Base-by-base conservation (phyloP, 2,329 filamentous ascomycete genomes). In the Botrytis fragariae region DNA sequence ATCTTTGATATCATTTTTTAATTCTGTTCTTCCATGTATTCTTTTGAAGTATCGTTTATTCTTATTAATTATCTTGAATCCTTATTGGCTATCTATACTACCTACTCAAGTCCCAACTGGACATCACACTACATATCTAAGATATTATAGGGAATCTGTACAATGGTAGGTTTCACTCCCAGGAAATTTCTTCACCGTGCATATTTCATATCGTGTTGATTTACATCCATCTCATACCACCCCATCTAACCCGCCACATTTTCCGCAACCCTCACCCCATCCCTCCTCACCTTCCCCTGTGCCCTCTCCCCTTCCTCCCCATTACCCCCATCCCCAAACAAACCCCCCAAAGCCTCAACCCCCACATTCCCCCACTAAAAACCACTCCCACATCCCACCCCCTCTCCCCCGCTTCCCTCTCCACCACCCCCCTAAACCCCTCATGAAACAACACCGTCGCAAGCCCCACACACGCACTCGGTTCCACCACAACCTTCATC, bases 401-500 rank as follows among this genome's bases (percentile, higher is more conserved):
- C 20, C 88, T 85, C 70, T 89, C 86, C 0, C 93, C 92, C 0
- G 85, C 92, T 82, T 95, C 92, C 74, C 79, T 82, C 83, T 93
- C 90, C 16, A 95, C 92, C 82, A 91, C 82, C 20, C 79, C 81
- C 73, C 93, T 85, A 75, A 98, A 98, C 6, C 94, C 93, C 82
- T 97, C 93, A 81, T 97, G 92, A 77, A 89, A 98, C 77, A 98
- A 83, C 70, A 90, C 91, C 12, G 93, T 92, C 0, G 95, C 96
- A 74, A 98, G 82, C 1, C 90, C 89, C n/a, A 98, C 95, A 3
- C 91, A 94, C 0, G 92, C 89, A 82, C 92, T 95, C 35, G 95
- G 95, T 86, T 98, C 95, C 20, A 98, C 90, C 35, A 98, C 90
- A 64, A 97, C 84, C 88, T 98, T 98, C 86, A 96, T 90, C 73